Evolutionary conservation across 2,329 filamentous ascomycete species (phyloP).

Genomic region (Aspergillus japonicus): DNA sequence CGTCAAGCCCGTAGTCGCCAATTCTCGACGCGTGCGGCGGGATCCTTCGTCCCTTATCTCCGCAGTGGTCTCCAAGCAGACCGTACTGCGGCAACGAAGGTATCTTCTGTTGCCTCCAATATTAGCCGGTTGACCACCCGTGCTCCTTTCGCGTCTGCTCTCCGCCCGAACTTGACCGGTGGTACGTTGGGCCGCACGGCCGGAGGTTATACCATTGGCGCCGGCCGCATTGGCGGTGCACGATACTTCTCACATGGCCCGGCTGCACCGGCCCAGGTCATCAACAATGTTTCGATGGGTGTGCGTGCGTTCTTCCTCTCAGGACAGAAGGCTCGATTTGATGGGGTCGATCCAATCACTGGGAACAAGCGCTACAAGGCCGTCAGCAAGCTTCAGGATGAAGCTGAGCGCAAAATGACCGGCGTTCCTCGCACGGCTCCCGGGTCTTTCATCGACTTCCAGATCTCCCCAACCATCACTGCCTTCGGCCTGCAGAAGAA

Average conservation of each 20-base stretch:
- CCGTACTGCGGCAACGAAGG: conserved; percentile 54
- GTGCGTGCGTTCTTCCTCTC: conserved; percentile 91
- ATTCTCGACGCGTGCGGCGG: conserved; percentile 56
- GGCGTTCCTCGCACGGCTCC: conserved; percentile 54
- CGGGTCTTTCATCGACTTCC: conserved; percentile 86
- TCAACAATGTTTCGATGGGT: conserved; percentile 92
- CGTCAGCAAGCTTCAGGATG: conserved; percentile 72
- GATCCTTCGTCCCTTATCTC: conserved; percentile 53
- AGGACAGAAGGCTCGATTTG: conserved; percentile 82
- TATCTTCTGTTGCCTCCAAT: conserved; percentile 56
- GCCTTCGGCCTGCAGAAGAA: conserved; percentile 60
- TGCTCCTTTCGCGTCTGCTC: conserved; percentile 81
- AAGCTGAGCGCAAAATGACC: conserved; percentile 67
- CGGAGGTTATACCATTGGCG: conserved; percentile 79
- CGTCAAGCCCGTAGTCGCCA: conserved; percentile 64
- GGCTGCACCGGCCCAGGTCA: conserved; percentile 80
- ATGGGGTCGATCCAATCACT: conserved; percentile 65
- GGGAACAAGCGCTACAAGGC: conserved; percentile 78
- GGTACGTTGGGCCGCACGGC: conserved; percentile 80
- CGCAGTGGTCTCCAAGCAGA: conserved; percentile 46
- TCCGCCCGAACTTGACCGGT: conserved; percentile 89
- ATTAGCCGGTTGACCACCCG: conserved; percentile 67
- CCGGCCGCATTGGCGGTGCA: conserved; percentile 66
- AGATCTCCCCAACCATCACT: conserved; percentile 83
- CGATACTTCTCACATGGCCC: conserved; percentile 90